phyloP scores from a whole-genome alignment of 371 early-diverging fungal genomes.

The Blastocladiella emersonii region DNA sequence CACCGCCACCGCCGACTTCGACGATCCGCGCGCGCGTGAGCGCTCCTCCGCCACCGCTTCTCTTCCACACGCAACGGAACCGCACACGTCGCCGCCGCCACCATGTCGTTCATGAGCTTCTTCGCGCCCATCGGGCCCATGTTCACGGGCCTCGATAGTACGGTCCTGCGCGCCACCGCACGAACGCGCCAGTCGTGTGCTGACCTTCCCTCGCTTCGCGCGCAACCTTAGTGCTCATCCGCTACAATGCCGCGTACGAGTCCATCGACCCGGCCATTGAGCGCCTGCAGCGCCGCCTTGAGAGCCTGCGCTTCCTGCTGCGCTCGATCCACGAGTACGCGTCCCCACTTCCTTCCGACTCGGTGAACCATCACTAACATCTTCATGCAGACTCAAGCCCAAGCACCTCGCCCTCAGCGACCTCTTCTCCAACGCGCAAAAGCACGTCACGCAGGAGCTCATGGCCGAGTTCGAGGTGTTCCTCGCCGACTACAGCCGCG shows the following conservation, averaged over 20 bases:
- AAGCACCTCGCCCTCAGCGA: conserved; percentile 1
- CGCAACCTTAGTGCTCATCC: neutral
- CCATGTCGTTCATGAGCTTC: neutral
- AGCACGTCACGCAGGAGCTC: neutral
- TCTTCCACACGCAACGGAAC: too few relatives aligned
- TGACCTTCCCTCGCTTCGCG: neutral
- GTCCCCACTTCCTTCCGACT: neutral
- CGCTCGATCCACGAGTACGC: conserved; percentile 4
- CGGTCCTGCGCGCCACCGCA: neutral
- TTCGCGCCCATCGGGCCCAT: neutral
- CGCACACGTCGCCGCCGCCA: too few relatives aligned
- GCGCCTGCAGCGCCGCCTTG: neutral
- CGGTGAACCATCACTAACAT: neutral
- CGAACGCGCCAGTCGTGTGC: neutral
- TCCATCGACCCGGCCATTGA: neutral
- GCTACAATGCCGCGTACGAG: neutral
- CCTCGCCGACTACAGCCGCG: neutral
- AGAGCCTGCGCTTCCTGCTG: neutral
- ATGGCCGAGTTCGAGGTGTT: neutral
- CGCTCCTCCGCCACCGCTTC: too few relatives aligned
- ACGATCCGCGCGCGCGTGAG: too few relatives aligned
- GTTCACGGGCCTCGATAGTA: neutral
- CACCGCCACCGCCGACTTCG: too few relatives aligned
- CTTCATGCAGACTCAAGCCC: neutral
- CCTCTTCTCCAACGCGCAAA: neutral